Percentiles rank a stretch among this genome's conserved stretches.
phyloP scores from a whole-genome alignment of 73 alveolate species.

The Diophrys appendiculata region DNA sequence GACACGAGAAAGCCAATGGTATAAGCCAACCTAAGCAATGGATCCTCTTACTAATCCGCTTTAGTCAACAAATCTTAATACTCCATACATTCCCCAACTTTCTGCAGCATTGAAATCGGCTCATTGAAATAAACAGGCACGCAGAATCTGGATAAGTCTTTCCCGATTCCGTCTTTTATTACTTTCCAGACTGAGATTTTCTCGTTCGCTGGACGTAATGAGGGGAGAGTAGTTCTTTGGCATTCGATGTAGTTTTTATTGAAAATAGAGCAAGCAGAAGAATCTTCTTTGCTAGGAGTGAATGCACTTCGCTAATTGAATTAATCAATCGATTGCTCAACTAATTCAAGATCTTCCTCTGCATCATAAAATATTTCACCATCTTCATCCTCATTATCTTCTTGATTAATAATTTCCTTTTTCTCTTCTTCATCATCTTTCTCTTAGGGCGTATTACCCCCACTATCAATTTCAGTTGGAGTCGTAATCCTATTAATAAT shows the following conservation, averaged over 20 bases:
- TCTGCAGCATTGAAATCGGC: slow-evolving; percentile 66
- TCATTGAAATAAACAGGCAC: slow-evolving; percentile 84
- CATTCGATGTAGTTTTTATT: not conserved
- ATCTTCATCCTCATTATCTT: not conserved
- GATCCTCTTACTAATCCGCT: slow-evolving; percentile 42
- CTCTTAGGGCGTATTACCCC: not conserved
- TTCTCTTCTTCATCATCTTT: not conserved
- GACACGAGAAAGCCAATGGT: slow-evolving; percentile 57
- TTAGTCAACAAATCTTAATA: slow-evolving; percentile 23
- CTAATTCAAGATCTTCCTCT: not conserved
- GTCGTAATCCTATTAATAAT: not conserved
- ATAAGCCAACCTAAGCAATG: slow-evolving; percentile 47
- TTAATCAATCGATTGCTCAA: not conserved
- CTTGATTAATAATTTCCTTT: not conserved
- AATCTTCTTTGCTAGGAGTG: not conserved
- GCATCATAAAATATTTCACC: not conserved
- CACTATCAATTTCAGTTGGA: not conserved
- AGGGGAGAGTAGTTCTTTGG: slow-evolving; percentile 54
- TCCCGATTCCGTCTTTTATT: slow-evolving; percentile 84
- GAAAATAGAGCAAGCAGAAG: not conserved
- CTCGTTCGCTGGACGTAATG: slow-evolving; percentile 40
- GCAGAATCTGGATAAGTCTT: slow-evolving; percentile 75
- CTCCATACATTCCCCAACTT: slow-evolving; percentile 57
- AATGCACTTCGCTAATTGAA: not conserved
- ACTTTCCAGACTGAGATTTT: slow-evolving; percentile 74